Conservation (phyloP, 768 basidiomycete genomes). For the Hebeloma cylindrosporum region DNA sequence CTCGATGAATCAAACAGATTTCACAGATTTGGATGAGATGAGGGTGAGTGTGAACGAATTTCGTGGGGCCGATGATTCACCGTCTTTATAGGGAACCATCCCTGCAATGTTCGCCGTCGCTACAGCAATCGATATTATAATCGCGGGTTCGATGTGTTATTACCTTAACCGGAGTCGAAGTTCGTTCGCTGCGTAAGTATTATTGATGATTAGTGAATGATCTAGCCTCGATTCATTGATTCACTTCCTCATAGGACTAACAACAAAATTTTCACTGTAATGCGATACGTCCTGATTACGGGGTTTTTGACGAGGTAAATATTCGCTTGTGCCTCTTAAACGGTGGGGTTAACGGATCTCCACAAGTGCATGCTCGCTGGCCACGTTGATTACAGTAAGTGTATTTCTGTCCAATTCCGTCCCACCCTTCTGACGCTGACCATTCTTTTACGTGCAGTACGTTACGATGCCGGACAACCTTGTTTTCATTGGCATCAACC, state of each 20-base stretch:
- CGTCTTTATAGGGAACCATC: constrained; percentile 36
- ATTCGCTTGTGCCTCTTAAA: not conserved
- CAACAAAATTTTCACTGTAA: constrained; percentile 29
- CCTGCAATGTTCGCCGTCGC: constrained; percentile 38
- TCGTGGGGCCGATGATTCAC: not conserved
- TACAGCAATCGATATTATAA: constrained; percentile 42
- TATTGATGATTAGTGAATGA: not conserved
- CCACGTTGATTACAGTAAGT: constrained; percentile 40
- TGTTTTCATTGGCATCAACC: constrained; percentile 41
- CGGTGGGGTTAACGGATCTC: not conserved
- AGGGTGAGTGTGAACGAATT: constrained; percentile 21
- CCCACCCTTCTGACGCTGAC: constrained; percentile 33
- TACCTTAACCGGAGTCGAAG: constrained; percentile 28
- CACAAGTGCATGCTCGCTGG: constrained; percentile 40
- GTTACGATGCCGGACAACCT: constrained; percentile 28
- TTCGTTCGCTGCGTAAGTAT: constrained; percentile 20
- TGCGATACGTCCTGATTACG: constrained; percentile 34
- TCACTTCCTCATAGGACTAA: constrained; percentile 23
- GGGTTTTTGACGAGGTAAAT: constrained; percentile 35
- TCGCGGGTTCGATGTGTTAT: constrained; percentile 31
- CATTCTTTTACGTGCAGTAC: constrained; percentile 29
- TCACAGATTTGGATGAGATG: constrained; percentile 28
- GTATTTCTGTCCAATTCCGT: not conserved
- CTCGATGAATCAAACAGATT: constrained; percentile 30
- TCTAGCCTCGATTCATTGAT: not conserved